phyloP scores from a whole-genome alignment of 208 protist species.

The Tritrichomonas musculus region DNA sequence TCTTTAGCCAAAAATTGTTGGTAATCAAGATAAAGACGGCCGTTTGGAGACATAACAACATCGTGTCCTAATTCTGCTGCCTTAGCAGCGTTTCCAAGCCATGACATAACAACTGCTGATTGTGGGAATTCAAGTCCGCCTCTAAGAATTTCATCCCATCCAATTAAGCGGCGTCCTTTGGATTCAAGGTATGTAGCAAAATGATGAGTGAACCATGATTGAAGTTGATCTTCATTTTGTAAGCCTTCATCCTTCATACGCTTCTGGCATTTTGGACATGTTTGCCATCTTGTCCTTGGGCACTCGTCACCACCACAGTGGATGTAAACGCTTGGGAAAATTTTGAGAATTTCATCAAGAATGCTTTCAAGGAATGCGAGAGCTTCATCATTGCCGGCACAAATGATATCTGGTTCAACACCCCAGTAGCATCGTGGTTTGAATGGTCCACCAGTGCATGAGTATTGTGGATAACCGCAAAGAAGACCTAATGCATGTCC shows the following conservation, averaged over 20 bases:
- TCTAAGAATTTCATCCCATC: constrained; percentile 18
- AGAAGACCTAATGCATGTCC: not conserved
- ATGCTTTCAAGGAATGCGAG: not conserved
- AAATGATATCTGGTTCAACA: not conserved
- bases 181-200: not conserved
- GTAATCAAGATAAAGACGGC: not conserved
- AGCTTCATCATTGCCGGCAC: not conserved
- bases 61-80: not conserved
- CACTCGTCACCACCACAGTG: constrained; percentile 24
- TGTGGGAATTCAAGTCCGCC: not conserved
- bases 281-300: not conserved
- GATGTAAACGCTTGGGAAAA: not conserved
- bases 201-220: not conserved
- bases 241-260: not conserved
- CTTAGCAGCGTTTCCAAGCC: not conserved
- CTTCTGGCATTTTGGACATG: not conserved
- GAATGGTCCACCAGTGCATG: not conserved
- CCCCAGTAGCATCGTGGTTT: too few species aligned
- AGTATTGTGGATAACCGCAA: not conserved
- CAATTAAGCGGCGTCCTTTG: not conserved
- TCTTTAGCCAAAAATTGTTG: not conserved
- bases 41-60: not conserved
- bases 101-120: not conserved
- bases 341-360: not conserved
- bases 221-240: not conserved